phyloP scores from a whole-genome alignment of 225 moss, liverwort and hornwort species.

The Sphagnum contortum region DNA sequence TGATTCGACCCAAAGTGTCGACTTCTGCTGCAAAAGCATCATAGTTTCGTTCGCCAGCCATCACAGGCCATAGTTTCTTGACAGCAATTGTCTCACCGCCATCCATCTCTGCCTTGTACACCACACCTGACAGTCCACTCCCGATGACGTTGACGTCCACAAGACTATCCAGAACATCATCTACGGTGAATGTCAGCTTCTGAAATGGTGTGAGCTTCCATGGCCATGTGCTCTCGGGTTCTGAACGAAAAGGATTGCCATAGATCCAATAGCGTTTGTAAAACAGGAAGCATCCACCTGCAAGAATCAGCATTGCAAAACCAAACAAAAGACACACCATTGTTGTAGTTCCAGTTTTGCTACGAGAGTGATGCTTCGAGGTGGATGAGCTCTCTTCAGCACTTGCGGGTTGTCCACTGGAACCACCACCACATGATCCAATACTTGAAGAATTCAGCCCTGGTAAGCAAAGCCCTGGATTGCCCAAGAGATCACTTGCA shows the following conservation, averaged over 20 bases:
- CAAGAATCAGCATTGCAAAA: conserved; percentile 39
- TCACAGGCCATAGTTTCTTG: conserved; percentile 32
- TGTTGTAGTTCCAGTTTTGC: conserved; percentile 31
- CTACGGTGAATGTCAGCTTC: conserved; percentile 29
- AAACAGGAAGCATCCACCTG: conserved; percentile 37
- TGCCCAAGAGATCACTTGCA: conserved; percentile 22
- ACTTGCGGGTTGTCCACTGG: too few relatives aligned
- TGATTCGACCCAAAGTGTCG: conserved; percentile 71
- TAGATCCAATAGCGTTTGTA: conserved; percentile 48
- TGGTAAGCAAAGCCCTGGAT: conserved; percentile 19
- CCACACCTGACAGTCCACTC: conserved; percentile 61
- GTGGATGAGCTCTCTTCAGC: too few relatives aligned
- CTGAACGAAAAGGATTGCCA: conserved; percentile 10
- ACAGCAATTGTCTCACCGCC: conserved; percentile 52
- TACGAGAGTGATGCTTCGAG: conserved; percentile 11
- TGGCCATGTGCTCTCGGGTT: conserved; percentile 40
- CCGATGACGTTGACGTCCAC: conserved; percentile 46
- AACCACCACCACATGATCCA: too few relatives aligned
- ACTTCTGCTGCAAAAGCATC: conserved; percentile 57
- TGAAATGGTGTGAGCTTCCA: conserved; percentile 44
- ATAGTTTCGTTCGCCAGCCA: not conserved
- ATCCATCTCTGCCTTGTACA: conserved; percentile 49
- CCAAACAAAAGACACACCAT: conserved; percentile 46
- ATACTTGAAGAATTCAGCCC: too few relatives aligned
- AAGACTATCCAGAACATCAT: conserved; percentile 64